phyloP scores from a whole-genome alignment of 2,329 filamentous ascomycete genomes.

The Penicillium sp. region DNA sequence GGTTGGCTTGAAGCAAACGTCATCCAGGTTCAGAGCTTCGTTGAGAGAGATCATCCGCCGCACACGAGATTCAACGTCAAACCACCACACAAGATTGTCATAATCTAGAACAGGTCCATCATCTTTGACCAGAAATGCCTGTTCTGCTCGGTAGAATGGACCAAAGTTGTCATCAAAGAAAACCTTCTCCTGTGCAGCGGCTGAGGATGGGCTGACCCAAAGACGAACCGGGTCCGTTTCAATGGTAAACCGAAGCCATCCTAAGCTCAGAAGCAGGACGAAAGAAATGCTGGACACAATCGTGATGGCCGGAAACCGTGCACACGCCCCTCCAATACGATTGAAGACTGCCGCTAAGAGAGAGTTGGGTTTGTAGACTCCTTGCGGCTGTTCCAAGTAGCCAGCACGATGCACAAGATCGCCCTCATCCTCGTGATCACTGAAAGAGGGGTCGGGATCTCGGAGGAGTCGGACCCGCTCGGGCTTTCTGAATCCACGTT shows the following conservation, averaged over 20 bases:
- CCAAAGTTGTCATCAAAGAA: slow-evolving; percentile 94
- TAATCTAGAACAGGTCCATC: slow-evolving; percentile 77
- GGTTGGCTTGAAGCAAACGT: slow-evolving; percentile 91
- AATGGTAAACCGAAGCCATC: slow-evolving; percentile 82
- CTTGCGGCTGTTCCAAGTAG: slow-evolving; percentile 71
- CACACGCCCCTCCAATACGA: slow-evolving; percentile 70
- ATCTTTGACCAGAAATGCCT: slow-evolving; percentile 86
- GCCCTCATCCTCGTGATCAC: slow-evolving; percentile 90
- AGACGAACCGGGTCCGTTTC: slow-evolving; percentile 84
- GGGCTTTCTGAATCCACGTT: slow-evolving; percentile 65
- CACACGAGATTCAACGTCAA: slow-evolving; percentile 76
- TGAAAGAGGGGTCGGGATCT: slow-evolving; percentile 60
- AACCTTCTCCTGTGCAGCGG: slow-evolving; percentile 82
- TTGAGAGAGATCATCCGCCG: slow-evolving; percentile 63
- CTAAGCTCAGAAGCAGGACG: slow-evolving; percentile 72
- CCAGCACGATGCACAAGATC: slow-evolving; percentile 71
- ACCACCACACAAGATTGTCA: slow-evolving; percentile 89
- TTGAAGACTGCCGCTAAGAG: slow-evolving; percentile 75
- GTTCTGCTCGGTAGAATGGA: slow-evolving; percentile 90
- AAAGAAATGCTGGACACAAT: slow-evolving; percentile 69
- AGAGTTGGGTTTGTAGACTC: slow-evolving; percentile 76
- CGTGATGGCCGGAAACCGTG: slow-evolving; percentile 76
- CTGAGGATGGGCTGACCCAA: slow-evolving; percentile 93
- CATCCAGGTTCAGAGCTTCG: slow-evolving; percentile 63
- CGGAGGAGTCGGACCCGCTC: slow-evolving; percentile 83